Percentiles rank a stretch among this genome's conserved stretches.
phyloP scores from a whole-genome alignment of 192 early-diverging fungal species.

The Umbelopsis vinacea region DNA sequence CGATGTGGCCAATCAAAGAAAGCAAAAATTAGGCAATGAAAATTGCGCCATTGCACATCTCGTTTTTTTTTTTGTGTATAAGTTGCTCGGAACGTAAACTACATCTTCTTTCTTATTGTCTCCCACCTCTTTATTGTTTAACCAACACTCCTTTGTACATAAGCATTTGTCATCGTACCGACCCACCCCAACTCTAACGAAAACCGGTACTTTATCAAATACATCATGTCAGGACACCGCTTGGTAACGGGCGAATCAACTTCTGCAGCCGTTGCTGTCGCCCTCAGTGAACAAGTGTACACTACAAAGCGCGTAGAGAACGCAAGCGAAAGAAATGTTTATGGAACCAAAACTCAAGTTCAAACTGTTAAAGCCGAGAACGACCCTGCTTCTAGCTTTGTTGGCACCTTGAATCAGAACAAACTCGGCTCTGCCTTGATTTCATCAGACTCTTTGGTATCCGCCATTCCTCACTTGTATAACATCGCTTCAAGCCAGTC shows the following conservation, averaged over 20 bases:
- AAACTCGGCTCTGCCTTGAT: conserved; percentile 34
- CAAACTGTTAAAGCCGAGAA: conserved; percentile 41
- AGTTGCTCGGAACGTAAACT: not conserved
- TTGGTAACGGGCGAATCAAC: conserved; percentile 42
- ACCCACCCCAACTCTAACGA: not conserved
- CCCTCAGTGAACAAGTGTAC: conserved; percentile 49
- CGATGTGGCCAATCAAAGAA: conserved; percentile 5
- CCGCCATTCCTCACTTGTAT: conserved; percentile 61
- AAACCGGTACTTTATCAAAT: not conserved
- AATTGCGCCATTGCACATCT: conserved; percentile 16
- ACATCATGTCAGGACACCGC: not conserved
- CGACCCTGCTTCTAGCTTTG: conserved; percentile 36
- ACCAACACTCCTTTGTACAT: not conserved
- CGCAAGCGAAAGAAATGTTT: conserved; percentile 39
- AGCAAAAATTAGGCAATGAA: conserved; percentile 15
- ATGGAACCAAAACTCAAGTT: conserved; percentile 30
- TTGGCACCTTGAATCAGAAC: conserved; percentile 8
- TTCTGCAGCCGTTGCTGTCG: conserved; percentile 42
- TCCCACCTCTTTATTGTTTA: conserved; percentile 3
- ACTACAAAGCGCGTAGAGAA: conserved; percentile 35
- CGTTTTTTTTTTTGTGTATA: conserved; percentile 9
- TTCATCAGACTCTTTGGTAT: conserved; percentile 41
- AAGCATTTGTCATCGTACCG: not conserved
- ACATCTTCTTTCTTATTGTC: not conserved
- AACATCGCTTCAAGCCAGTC: conserved; percentile 50